phyloP scores from a whole-genome alignment of 2,329 filamentous ascomycete species.

The Sporothrix humicola region DNA sequence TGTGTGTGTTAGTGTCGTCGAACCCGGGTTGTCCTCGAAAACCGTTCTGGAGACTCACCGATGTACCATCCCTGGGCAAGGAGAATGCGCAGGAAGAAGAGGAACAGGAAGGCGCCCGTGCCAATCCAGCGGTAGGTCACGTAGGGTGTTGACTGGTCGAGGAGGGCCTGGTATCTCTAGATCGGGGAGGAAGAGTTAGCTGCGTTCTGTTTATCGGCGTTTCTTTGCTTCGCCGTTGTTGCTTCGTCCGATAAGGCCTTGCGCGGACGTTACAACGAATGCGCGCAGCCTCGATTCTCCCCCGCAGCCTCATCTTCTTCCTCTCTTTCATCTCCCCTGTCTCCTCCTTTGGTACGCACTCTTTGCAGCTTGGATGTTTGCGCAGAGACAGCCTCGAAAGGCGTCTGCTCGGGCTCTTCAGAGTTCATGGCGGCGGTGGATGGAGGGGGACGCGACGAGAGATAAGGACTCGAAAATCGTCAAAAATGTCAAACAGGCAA shows the following conservation, averaged over 20 bases:
- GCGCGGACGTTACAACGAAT: background rate
- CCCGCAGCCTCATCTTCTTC: background rate
- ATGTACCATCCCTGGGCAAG: conserved; percentile 98
- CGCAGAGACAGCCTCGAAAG: conserved; percentile 86
- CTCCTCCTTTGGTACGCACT: conserved; percentile 50
- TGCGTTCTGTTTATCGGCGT: background rate
- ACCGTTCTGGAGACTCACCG: conserved; percentile 59
- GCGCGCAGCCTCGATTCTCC: background rate
- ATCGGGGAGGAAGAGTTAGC: background rate
- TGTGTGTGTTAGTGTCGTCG: conserved; percentile 45
- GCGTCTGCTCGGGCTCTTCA: conserved; percentile 84
- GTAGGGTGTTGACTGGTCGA: conserved; percentile 92
- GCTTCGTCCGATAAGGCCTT: background rate
- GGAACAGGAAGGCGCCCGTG: conserved; percentile 73
- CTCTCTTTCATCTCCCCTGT: background rate
- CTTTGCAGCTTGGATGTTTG: conserved; percentile 78
- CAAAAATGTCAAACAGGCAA: background rate
- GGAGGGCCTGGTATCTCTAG: conserved; percentile 90
- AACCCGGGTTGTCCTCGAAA: no score
- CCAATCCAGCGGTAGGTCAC: conserved; percentile 88
- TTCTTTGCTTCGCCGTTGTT: no score
- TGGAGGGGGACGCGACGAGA: background rate
- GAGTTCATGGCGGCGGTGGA: conserved; percentile 70
- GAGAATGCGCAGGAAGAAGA: conserved; percentile 90
- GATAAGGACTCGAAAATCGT: background rate